Base-by-base conservation (phyloP, 1,284 basidiomycete species). In the Ceratobasidium sp. region DNA sequence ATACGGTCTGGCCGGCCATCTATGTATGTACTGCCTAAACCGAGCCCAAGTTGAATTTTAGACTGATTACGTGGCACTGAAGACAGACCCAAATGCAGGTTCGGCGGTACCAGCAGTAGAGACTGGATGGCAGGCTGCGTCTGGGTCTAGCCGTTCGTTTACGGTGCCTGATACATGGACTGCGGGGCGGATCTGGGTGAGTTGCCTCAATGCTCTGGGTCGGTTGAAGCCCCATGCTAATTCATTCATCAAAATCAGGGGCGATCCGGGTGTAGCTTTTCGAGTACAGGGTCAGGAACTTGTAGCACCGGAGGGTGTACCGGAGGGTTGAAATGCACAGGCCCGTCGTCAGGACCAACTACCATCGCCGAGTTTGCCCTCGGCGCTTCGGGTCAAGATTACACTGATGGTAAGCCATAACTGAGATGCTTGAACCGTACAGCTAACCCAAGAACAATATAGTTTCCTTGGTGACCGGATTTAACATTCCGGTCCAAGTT, bases 251-350 rank as follows among this genome's bases (percentile, higher is more conserved):
- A 12, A 4, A 78, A 51, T 42, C 46, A 88, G 89, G 89, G 83
- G 49, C 86, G 89, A 42, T 86, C 87, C 33, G 82, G 88, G 80
- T 89, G 89, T 80, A 83, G 89, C 79, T 90, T 89, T 80, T 81
- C 82, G 55, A 82, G 78, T n/a, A 88, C 40, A 9, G 56, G 53
- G 15, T n/a, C 68, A 3, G 58, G 26, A 3, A 82, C 40, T 15
- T 72, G 69, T 42, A 56, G 55, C 10, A 72, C 69, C 15, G 69
- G 69, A 15, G 76, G 81, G 70, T 83, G 83, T 80, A 81, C 82
- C 75, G 91, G 91, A 49, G 90, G 91, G 4, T 60, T 72, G 39
- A 60, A 60, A 42, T 72, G 56, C 44, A 72, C 56, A 3, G 51
- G 67, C 3, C 84, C 84, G 81, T 68, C 86, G 85, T 18, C 85